These are phyloP conservation scores for Tuber borchii DNA, from an alignment of 495 filamentous ascomycete genomes.

Conservation along the genomic window DNA sequence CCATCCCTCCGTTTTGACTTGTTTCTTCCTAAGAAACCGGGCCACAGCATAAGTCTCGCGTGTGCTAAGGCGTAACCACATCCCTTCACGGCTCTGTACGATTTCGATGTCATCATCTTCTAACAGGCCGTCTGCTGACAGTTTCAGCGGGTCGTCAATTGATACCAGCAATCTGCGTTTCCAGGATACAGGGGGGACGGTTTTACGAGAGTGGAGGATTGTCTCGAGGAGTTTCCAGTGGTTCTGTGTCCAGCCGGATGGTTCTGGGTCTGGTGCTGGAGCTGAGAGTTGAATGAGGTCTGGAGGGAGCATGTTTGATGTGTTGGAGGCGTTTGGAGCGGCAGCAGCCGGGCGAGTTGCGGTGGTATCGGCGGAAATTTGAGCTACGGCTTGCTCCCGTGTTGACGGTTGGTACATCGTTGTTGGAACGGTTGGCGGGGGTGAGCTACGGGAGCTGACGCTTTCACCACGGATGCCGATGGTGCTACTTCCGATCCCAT, in stretches of 20 bases:
- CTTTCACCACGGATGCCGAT: background rate
- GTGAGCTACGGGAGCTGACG: background rate
- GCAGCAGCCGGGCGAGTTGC: background rate
- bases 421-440: conserved; percentile 8
- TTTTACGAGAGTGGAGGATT: conserved; percentile 11
- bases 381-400: background rate
- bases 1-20: conserved; percentile 11
- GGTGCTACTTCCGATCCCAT: background rate
- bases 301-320: conserved; percentile 10
- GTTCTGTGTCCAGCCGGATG: conserved; percentile 16
- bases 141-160: conserved; percentile 21
- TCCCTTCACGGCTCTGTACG: background rate
- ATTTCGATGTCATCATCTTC: background rate
- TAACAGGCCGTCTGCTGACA: conserved; percentile 12
- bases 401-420: conserved; percentile 10
- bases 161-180: conserved; percentile 21
- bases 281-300: conserved; percentile 2
- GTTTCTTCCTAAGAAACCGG: conserved; percentile 2
- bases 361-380: background rate
- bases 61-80: background rate
- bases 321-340: background rate
- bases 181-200: background rate
- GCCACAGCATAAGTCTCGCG: conserved; percentile 1
- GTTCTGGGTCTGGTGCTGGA: background rate
- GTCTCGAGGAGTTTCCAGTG: conserved; percentile 30